Conservation (phyloP, 1,139 yeast genomes). For the Suhomyces anneliseae region DNA sequence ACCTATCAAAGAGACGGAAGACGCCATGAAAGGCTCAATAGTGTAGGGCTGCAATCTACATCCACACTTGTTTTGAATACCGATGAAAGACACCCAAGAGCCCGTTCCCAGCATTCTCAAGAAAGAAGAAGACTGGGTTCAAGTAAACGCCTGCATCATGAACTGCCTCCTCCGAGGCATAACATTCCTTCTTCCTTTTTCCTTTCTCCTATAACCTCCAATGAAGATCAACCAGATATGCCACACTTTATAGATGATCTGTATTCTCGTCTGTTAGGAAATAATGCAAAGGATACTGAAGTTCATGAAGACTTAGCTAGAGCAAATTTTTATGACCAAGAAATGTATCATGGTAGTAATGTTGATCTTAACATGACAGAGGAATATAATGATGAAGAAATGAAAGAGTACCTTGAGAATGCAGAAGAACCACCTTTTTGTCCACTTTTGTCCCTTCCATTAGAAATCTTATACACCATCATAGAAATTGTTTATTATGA, state of each 20-base stretch:
- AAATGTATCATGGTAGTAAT: slow-evolving; percentile 1
- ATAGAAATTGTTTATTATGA: slow-evolving; percentile 48
- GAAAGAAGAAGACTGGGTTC: slow-evolving; percentile 6
- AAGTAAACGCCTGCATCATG: slow-evolving; percentile 6
- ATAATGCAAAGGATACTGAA: not conserved
- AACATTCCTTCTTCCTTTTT: slow-evolving; percentile 24
- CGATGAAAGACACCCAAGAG: slow-evolving; percentile 8
- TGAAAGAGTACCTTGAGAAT: not conserved
- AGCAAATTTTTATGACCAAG: slow-evolving; percentile 1
- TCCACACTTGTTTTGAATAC: slow-evolving; percentile 1
- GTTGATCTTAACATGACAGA: slow-evolving; percentile 1
- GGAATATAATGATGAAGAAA: not conserved
- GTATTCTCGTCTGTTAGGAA: too few species aligned
- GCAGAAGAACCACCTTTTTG: slow-evolving; percentile 17
- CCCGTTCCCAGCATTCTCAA: slow-evolving; percentile 5
- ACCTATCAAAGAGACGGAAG: not conserved
- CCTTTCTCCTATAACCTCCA: slow-evolving; percentile 39
- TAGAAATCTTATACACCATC: slow-evolving; percentile 44
- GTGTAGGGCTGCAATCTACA: not conserved
- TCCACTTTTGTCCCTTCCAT: slow-evolving; percentile 37
- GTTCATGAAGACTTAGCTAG: not conserved
- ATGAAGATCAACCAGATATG: slow-evolving; percentile 22
- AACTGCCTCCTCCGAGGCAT: slow-evolving; percentile 7
- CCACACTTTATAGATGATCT: not conserved
- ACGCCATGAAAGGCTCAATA: not conserved